Evolutionary conservation across 495 filamentous ascomycete genomes (phyloP).

Genomic region (Neohortaea acidophila): DNA sequence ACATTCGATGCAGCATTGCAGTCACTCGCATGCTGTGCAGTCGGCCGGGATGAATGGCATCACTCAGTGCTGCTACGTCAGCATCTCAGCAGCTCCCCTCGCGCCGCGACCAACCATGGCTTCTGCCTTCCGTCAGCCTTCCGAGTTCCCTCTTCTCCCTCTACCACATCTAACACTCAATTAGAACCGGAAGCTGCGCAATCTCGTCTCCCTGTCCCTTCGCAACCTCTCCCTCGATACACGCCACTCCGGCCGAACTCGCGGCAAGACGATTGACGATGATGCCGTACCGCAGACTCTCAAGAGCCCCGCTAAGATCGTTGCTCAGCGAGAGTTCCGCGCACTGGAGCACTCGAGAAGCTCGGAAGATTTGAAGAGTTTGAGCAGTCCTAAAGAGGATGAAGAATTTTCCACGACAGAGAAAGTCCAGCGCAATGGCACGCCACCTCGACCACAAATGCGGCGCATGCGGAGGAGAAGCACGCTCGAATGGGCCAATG

Average conservation of each 20-base stretch:
- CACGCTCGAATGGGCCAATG: constrained; percentile 50
- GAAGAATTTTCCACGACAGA: constrained; percentile 9
- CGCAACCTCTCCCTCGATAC: constrained; percentile 61
- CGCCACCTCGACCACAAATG: constrained; percentile 4
- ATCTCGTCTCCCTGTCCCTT: constrained; percentile 72
- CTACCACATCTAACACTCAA: too few relatives aligned
- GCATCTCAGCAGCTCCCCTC: too few relatives aligned
- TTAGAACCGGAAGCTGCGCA: constrained; percentile 78
- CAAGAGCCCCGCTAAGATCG: constrained; percentile 53
- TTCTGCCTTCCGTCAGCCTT: too few relatives aligned
- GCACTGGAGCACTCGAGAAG: constrained; percentile 56
- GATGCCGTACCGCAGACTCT: constrained; percentile 54
- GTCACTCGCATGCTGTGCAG: too few relatives aligned
- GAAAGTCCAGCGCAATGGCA: neutral
- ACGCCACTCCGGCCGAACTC: constrained; percentile 30
- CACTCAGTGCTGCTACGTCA: too few relatives aligned
- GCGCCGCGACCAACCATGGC: too few relatives aligned
- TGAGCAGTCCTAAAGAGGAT: neutral
- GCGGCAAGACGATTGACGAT: constrained; percentile 70
- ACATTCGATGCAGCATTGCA: too few relatives aligned
- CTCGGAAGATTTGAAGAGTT: constrained; percentile 44
- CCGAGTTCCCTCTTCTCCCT: too few relatives aligned
- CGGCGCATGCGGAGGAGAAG: constrained; percentile 44
- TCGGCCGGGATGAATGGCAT: too few relatives aligned
- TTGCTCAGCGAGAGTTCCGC: constrained; percentile 41